phyloP scores from a whole-genome alignment of 805 yeast species.

The Pichia rugopelliculosa region DNA sequence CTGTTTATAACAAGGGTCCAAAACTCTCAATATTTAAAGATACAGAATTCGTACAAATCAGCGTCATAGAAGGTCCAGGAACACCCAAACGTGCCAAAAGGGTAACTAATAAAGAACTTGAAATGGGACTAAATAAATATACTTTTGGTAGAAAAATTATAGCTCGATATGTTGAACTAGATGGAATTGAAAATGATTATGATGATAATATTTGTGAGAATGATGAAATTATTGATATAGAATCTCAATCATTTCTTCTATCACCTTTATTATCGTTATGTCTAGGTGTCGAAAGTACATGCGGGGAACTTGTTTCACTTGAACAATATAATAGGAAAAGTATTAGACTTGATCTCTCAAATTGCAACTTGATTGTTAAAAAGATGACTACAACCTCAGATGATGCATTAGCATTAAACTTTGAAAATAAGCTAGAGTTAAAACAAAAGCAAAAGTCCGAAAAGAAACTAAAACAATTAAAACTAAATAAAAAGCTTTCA shows the following conservation, averaged over 20 bases:
- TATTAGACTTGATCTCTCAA: constrained; percentile 1
- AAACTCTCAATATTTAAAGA: constrained; percentile 27
- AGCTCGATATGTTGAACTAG: constrained; percentile 9
- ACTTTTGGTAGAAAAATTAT: constrained; percentile 9
- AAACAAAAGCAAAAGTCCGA: constrained; percentile 5
- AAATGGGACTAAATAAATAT: constrained; percentile 11
- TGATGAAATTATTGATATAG: not conserved
- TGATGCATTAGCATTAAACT: constrained; percentile 6
- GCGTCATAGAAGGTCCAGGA: constrained; percentile 47
- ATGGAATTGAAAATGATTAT: constrained; percentile 3
- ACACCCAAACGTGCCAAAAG: constrained; percentile 20
- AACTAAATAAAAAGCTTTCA: constrained; percentile 18
- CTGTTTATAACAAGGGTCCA: constrained; percentile 1
- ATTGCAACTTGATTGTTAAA: constrained; percentile 31
- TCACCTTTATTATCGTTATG: constrained; percentile 39
- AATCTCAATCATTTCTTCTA: not conserved
- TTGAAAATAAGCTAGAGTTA: not conserved
- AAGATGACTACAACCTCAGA: constrained; percentile 43
- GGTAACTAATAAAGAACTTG: constrained; percentile 6
- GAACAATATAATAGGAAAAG: constrained; percentile 24
- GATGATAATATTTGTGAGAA: constrained; percentile 11
- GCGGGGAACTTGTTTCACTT: constrained; percentile 50
- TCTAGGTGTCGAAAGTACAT: constrained; percentile 39
- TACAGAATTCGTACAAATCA: constrained; percentile 41
- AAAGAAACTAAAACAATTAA: constrained; percentile 28